phyloP scores from a whole-genome alignment of 768 basidiomycete genomes.

The Auricularia cornea region DNA sequence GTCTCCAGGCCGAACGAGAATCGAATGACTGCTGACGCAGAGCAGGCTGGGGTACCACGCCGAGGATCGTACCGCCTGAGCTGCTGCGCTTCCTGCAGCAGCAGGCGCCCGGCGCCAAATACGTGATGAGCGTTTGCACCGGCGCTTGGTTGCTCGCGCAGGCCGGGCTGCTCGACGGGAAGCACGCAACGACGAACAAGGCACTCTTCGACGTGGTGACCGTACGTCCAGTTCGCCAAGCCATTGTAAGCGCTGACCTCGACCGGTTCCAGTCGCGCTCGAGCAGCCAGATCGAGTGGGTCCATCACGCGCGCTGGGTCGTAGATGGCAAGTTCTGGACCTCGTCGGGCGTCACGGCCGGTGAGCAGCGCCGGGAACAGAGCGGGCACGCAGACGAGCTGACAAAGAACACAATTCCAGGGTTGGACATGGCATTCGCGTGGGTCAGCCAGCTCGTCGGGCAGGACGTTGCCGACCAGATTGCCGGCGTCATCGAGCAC shows the following conservation, averaged over 20 bases:
- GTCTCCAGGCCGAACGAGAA: background rate
- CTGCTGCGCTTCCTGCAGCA: slow-evolving; percentile 24
- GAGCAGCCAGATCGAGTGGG: slow-evolving; percentile 31
- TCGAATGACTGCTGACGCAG: too few species aligned
- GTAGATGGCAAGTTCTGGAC: slow-evolving; percentile 43
- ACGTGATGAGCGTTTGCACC: slow-evolving; percentile 38
- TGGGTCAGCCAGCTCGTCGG: slow-evolving; percentile 25
- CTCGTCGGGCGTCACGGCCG: slow-evolving; percentile 39
- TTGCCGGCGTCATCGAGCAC: slow-evolving; percentile 13
- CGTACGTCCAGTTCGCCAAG: slow-evolving; percentile 3
- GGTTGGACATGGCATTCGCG: slow-evolving; percentile 29
- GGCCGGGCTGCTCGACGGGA: slow-evolving; percentile 32
- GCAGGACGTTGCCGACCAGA: slow-evolving; percentile 4
- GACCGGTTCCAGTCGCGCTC: background rate
- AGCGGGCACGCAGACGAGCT: too few species aligned
- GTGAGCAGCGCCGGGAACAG: slow-evolving; percentile 25
- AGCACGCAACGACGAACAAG: slow-evolving; percentile 40
- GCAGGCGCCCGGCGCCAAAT: slow-evolving; percentile 29
- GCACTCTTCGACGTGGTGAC: slow-evolving; percentile 19
- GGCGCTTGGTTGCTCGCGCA: slow-evolving; percentile 28
- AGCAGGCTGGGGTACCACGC: background rate
- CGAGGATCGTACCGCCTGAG: slow-evolving; percentile 1
- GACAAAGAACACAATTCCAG: too few species aligned
- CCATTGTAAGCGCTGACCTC: background rate
- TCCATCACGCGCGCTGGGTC: slow-evolving; percentile 39